Conservation (phyloP, 176 grass and related monocot genomes). For the Carex littledalei region DNA sequence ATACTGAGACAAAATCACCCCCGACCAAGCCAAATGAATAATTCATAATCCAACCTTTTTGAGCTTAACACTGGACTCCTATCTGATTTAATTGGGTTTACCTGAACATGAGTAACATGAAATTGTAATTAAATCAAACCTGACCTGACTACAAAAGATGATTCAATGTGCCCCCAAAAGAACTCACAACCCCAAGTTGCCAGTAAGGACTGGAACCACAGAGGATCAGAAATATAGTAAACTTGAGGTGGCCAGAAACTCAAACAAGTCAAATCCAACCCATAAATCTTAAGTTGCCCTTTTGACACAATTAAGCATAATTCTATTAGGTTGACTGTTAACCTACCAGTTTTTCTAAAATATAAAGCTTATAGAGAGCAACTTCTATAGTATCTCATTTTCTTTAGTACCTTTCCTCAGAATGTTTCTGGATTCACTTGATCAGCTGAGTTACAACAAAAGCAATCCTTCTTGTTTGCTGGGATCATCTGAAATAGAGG, state of each 20-base stretch:
- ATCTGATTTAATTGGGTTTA: background rate
- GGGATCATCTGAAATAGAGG: slow-evolving; percentile 80
- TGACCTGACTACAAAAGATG: background rate
- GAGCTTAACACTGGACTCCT: background rate
- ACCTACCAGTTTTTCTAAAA: background rate
- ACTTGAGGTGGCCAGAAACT: background rate
- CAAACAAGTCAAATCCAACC: background rate
- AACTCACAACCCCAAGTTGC: background rate
- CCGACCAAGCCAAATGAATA: background rate
- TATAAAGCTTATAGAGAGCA: background rate
- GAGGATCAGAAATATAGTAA: background rate
- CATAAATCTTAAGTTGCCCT: background rate
- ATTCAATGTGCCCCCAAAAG: background rate
- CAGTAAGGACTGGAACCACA: background rate
- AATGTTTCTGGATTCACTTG: slow-evolving; percentile 96
- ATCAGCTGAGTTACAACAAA: slow-evolving; percentile 54
- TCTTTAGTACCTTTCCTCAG: slow-evolving; percentile 43
- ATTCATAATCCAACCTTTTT: background rate
- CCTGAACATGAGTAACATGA: background rate
- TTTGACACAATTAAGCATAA: background rate
- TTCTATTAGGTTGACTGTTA: background rate
- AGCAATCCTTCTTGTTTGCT: slow-evolving; percentile 53
- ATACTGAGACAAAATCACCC: background rate
- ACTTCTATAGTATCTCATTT: slow-evolving; percentile 8
- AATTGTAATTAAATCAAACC: background rate